Percentiles rank a stretch among this genome's conserved stretches.
phyloP scores from a whole-genome alignment of 306 rosid species.

The Trifolium pratense region DNA sequence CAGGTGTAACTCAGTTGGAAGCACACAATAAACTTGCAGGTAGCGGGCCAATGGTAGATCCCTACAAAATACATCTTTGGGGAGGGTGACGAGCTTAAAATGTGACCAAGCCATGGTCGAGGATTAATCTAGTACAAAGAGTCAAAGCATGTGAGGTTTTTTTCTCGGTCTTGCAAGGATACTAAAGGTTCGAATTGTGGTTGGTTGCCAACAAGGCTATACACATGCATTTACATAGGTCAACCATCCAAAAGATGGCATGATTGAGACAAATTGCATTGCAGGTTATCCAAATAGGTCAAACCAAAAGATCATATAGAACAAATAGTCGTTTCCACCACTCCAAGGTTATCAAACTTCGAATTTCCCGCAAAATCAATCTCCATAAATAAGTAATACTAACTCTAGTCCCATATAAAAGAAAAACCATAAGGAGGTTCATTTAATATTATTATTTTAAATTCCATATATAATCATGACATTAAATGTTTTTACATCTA shows the following conservation, averaged over 20 bases:
- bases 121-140: background rate
- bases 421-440: no score
- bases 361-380: background rate
- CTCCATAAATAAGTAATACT: background rate
- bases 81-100: background rate
- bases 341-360: background rate
- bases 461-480: background rate
- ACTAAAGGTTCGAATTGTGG: background rate
- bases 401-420: background rate
- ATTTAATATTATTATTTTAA: no score
- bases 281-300: background rate
- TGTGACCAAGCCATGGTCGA: background rate
- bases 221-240: background rate
- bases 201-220: background rate
- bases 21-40: background rate
- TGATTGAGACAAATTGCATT: background rate
- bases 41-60: background rate
- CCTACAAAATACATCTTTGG: background rate
- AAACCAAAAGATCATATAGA: constrained; percentile 2
- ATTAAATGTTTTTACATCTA: background rate
- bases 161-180: background rate
- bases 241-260: background rate
- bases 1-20: background rate
- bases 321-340: background rate
- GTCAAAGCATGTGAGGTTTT: background rate